Conservation (phyloP, 1,284 basidiomycete species). For the Pseudozyma sp. region DNA sequence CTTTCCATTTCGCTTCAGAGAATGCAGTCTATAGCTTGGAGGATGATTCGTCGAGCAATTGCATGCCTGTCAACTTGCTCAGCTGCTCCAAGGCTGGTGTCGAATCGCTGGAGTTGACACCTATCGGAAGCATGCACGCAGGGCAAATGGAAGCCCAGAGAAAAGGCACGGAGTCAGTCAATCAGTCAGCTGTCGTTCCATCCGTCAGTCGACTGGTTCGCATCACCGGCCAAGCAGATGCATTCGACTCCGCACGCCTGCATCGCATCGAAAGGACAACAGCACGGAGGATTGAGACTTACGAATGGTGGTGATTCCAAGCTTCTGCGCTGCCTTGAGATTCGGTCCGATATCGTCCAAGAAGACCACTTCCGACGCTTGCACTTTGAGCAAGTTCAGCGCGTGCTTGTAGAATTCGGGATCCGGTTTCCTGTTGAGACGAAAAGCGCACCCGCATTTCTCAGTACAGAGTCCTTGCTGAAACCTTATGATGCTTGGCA, state of each 20-base stretch:
- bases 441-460: neutral
- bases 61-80: conserved; percentile 44
- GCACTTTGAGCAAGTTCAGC: conserved; percentile 59
- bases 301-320: conserved; percentile 70
- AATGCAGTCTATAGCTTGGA: conserved; percentile 22
- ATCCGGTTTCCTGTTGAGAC: conserved; percentile 67
- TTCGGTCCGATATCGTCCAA: conserved; percentile 70
- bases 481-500: neutral
- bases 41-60: conserved; percentile 33
- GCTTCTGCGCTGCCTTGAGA: conserved; percentile 65
- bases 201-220: neutral
- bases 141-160: neutral
- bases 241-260: no score
- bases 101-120: conserved; percentile 45
- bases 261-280: no score
- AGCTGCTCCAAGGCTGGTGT: conserved; percentile 44
- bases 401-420: conserved; percentile 68
- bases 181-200: neutral
- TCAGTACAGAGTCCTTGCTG: neutral
- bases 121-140: conserved; percentile 11
- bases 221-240: neutral
- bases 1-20: neutral
- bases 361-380: conserved; percentile 66
- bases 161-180: neutral
- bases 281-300: conserved; percentile 19